These are phyloP conservation scores for Fragilaria radians DNA, from an alignment of 108 stramenopile species.

Conservation along the genomic window DNA sequence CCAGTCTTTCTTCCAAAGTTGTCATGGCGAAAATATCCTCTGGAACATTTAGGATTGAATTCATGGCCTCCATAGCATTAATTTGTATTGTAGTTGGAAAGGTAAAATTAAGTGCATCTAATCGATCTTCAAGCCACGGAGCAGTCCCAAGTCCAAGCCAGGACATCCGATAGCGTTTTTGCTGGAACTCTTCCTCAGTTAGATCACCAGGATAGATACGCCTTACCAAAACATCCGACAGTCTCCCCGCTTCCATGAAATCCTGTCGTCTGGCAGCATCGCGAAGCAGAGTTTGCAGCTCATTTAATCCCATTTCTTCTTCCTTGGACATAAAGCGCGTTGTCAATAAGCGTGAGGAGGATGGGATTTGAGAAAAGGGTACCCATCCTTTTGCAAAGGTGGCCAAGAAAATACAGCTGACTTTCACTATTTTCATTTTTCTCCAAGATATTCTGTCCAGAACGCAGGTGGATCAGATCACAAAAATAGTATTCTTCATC, in stretches of 20 bases:
- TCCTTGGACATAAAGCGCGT: neutral
- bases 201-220: slow-evolving; percentile 29
- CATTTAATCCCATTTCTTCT: slow-evolving; percentile 65
- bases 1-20: slow-evolving; percentile 55
- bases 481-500: too few species aligned
- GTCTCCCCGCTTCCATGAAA: slow-evolving; percentile 45
- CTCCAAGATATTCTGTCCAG: too few species aligned
- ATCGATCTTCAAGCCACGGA: slow-evolving; percentile 74
- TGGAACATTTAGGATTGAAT: slow-evolving; percentile 43
- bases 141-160: slow-evolving; percentile 77
- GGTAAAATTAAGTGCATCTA: slow-evolving; percentile 60
- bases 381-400: too few species aligned
- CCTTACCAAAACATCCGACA: slow-evolving; percentile 51
- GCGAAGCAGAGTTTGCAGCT: slow-evolving; percentile 76
- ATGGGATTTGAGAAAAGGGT: too few species aligned
- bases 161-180: slow-evolving; percentile 40
- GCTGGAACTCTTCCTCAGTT: slow-evolving; percentile 31
- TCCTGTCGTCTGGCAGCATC: slow-evolving; percentile 55
- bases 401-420: too few species aligned
- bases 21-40: slow-evolving; percentile 27
- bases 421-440: too few species aligned
- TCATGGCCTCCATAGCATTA: slow-evolving; percentile 76
- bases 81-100: slow-evolving; percentile 87
- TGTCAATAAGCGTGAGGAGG: too few species aligned
- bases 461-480: too few species aligned